phyloP scores from a whole-genome alignment of 1,284 basidiomycete species.

The Porodaedalea pini region DNA sequence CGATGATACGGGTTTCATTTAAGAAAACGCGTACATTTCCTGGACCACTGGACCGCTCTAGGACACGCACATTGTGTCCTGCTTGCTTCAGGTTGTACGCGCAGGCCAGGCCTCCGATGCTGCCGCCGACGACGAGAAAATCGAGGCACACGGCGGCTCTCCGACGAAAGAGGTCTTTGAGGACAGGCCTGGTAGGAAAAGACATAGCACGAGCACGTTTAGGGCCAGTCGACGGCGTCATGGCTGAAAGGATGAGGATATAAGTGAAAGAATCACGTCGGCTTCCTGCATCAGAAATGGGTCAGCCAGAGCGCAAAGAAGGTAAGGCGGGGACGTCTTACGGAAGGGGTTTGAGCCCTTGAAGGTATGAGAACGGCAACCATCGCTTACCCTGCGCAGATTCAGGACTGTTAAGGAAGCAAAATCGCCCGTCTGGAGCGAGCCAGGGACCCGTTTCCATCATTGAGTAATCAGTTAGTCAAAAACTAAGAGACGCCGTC shows the following conservation, averaged over 20 bases:
- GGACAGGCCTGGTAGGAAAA: constrained; percentile 1
- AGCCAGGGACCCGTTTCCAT: background rate
- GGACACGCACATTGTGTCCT: constrained; percentile 50
- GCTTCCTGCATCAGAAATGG: background rate
- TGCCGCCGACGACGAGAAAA: constrained; percentile 26
- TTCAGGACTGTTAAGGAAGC: too few species aligned
- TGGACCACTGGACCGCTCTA: constrained; percentile 41
- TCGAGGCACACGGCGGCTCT: constrained; percentile 17
- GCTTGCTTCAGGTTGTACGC: constrained; percentile 45
- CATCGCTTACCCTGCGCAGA: too few species aligned
- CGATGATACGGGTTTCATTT: background rate
- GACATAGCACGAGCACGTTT: background rate
- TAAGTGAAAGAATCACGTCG: background rate
- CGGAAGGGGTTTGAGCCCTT: too few species aligned
- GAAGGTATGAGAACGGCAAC: too few species aligned
- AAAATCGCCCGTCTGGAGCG: too few species aligned
- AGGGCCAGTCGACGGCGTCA: background rate
- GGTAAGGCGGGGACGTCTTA: background rate
- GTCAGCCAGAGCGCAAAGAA: background rate
- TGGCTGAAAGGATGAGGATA: background rate
- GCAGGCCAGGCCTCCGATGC: constrained; percentile 42
- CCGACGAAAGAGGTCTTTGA: constrained; percentile 4
- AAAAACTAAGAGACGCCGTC: background rate
- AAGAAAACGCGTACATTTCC: constrained; percentile 29
- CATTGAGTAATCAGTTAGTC: background rate